Base-by-base conservation (phyloP, 148 eudicot species). In the Amaranthus hypochondriacus region DNA sequence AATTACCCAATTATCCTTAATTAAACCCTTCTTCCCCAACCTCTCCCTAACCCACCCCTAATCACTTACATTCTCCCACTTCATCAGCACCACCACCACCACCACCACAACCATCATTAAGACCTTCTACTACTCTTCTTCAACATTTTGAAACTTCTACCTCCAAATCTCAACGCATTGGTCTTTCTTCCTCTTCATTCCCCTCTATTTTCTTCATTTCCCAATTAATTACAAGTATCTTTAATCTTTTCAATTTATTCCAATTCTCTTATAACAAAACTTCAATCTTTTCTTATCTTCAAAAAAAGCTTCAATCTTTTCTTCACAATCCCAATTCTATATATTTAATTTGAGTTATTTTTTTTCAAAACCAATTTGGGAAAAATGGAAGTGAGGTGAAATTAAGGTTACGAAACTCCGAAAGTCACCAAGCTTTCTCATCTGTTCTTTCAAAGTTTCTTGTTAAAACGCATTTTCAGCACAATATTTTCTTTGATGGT, bases 331-430 rank as follows among this genome's bases (percentile, higher is more conserved):
- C n/a, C n/a, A 11, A 11, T 56, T 13, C 15, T 56, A 1, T 3
- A 12, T 4, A 15, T 14, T 14, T 14, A 39, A 57, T 15, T 62
- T 56, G 55, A 28, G n/a, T 71, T 59, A 46, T 18, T 18, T 18
- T 18, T 18, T 18, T 18, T 18, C 9, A 71, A n/a, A 58, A 0
- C 55, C 63, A 52, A 55, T 9, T 54, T 4, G 3, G 59, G 18
- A n/a, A 66, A 58, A 58, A 90, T 92, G 93, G 97, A 90, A 69
- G 82, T n/a, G 97, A 92, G 80, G 93, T 92, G 50, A 92, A 92
- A 84, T 76, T 92, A 61, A 85, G 91, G 48, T 76, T 92, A 48
- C 87, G 85, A 12, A 49, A 84, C 77, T 76, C 87, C 56, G 15
- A 73, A 6, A 79, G 85, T 53, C 91, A 84, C 73, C 81, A 86